These are phyloP conservation scores for Jatropha curcas DNA, from an alignment of 345 rosid genomes.

Conservation along the genomic window DNA sequence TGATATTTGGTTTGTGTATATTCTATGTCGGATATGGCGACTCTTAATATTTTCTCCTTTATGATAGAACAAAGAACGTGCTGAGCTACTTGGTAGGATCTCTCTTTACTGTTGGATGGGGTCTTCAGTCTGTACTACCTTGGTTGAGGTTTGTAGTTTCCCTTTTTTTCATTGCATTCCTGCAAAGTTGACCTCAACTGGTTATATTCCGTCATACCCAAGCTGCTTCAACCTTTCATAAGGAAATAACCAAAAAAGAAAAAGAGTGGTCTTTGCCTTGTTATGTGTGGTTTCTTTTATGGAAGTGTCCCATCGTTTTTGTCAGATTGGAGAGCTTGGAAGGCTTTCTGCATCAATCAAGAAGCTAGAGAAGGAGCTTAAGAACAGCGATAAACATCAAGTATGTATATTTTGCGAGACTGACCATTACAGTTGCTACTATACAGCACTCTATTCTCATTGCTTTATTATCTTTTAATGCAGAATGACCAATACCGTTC, in stretches of 20 bases:
- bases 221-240: not conserved
- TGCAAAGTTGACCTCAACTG: not conserved
- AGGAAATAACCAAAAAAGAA: not conserved
- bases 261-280: not conserved
- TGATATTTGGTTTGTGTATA: slow-evolving; percentile 3
- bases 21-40: slow-evolving; percentile 11
- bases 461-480: not conserved
- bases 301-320: not conserved
- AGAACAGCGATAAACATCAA: slow-evolving; percentile 60
- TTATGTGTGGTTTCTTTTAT: too few relatives aligned
- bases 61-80: slow-evolving; percentile 75
- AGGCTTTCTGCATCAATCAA: slow-evolving; percentile 80
- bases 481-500: slow-evolving; percentile 76
- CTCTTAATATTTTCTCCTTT: not conserved
- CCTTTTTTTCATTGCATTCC: not conserved
- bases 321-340: slow-evolving; percentile 80
- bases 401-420: slow-evolving; percentile 33
- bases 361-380: slow-evolving; percentile 74
- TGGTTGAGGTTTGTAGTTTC: slow-evolving; percentile 72
- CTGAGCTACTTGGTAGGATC: slow-evolving; percentile 76
- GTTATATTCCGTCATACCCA: not conserved
- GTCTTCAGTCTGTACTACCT: slow-evolving; percentile 69
- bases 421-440: not conserved
- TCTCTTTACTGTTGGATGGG: slow-evolving; percentile 94
- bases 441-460: not conserved